Percentiles rank a stretch among this genome's conserved stretches.
Conservation (phyloP, 805 yeast species). For the Nakazawaea wyomingensis region DNA sequence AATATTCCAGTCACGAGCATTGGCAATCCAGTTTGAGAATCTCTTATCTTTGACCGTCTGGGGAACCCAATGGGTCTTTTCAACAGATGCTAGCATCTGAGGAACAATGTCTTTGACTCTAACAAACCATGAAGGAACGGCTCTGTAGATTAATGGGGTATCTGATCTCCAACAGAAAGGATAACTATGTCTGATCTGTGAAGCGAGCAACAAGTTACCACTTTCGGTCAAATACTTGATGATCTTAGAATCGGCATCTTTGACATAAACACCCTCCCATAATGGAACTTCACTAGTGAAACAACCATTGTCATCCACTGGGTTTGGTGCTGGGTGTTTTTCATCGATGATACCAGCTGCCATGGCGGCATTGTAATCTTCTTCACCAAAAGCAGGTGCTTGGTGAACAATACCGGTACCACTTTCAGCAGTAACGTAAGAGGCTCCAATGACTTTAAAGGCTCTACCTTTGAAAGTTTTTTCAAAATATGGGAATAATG, state of each 20-base stretch:
- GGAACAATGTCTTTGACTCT: constrained; percentile 85
- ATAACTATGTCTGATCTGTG: constrained; percentile 91
- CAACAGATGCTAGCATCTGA: constrained; percentile 81
- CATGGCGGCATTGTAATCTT: constrained; percentile 82
- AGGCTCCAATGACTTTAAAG: constrained; percentile 76
- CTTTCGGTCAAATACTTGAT: constrained; percentile 75
- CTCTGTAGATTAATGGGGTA: constrained; percentile 91
- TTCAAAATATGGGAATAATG: constrained; percentile 76
- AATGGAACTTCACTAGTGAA: constrained; percentile 73
- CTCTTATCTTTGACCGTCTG: constrained; percentile 84
- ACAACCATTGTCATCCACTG: constrained; percentile 89
- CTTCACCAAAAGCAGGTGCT: constrained; percentile 99
- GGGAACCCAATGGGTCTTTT: constrained; percentile 94
- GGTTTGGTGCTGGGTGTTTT: constrained; percentile 77
- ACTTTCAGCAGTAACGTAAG: constrained; percentile 84
- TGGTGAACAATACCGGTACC: constrained; percentile 99
- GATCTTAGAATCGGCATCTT: constrained; percentile 91
- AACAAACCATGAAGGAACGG: constrained; percentile 99
- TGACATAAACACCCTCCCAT: constrained; percentile 80
- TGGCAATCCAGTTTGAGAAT: constrained; percentile 96
- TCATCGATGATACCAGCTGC: constrained; percentile 70
- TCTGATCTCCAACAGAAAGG: constrained; percentile 99
- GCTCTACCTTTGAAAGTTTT: constrained; percentile 72
- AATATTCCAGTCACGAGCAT: constrained; percentile 98
- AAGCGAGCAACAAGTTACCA: constrained; percentile 68